Evolutionary conservation across 1,139 yeast species (phyloP), one percentile per base, ranked within the genome.

Genomic region (Maudiozyma humilis): DNA sequence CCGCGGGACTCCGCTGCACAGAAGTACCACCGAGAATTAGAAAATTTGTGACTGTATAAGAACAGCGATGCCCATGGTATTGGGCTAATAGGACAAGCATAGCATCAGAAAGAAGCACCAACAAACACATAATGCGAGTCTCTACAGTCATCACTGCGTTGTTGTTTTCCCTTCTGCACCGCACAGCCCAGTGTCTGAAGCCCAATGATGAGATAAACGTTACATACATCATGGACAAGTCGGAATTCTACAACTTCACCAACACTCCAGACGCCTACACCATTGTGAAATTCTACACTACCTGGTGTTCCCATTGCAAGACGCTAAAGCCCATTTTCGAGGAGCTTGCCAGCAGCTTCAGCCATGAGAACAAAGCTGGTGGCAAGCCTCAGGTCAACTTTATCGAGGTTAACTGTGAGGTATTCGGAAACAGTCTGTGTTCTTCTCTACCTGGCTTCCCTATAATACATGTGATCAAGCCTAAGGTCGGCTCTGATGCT

Each of bases 301-400:
- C 52, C 6, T 76, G 81, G 82, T 77, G 82, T 66, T 85, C 86
- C 17, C 86, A 83, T 68, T 84, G 93, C 67, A 78, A 80, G 66
- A 72, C 67, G 53, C 69, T 83, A 59, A 78, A 78, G 32, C 87
- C 91, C 41, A 74, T 68, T 38, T 76, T 51, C 43, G 52, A 53
- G n/a, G 51, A 54, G 15, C 40, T 63, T 39, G 49, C 55, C 39
- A 45, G 46, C 1, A 38, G 38, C 2, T 49, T 43, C 36, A 16
- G 29, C 2, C 12, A 10, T 18, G 46, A 36, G 2, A 41, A 44
- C 16, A 38, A 40, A 14, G 40, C 18, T 6, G 45, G 44, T 16
- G 44, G 41, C 1, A 8, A 4, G 19, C 29, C 31, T 4, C 32
- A 48, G 4, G 42, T 60, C 8, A 50, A 50, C 13, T 62, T 60